A percentile compares a stretch with the other conserved stretches of the same genome.
Evolutionary conservation across 192 early-diverging fungal species (phyloP).

Genomic region (Coemansia sp.): DNA sequence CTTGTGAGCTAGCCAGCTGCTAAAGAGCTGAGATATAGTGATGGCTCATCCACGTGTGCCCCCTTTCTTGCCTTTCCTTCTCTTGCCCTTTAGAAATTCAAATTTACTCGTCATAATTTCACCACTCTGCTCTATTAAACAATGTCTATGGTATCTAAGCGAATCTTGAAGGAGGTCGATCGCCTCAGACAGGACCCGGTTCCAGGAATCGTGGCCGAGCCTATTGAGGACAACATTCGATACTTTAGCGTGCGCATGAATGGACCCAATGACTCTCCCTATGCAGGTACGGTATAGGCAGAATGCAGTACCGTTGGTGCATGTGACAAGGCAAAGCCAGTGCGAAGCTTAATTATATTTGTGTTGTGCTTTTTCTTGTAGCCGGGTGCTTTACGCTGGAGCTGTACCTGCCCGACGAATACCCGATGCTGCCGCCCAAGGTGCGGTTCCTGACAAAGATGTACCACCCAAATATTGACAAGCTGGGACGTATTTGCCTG

Average conservation of each 20-base stretch:
- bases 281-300: slow-evolving; percentile 72
- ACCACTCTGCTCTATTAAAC: neutral
- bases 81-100: neutral
- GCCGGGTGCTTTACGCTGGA: slow-evolving; percentile 94
- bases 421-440: slow-evolving; percentile 98
- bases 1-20: too few relatives aligned
- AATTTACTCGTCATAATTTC: neutral
- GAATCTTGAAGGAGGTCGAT: slow-evolving; percentile 89
- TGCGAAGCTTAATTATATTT: neutral
- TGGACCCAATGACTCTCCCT: slow-evolving; percentile 92
- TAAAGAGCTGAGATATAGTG: too few relatives aligned
- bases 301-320: neutral
- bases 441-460: slow-evolving; percentile 98
- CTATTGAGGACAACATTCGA: slow-evolving; percentile 94
- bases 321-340: neutral
- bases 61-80: neutral
- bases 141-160: slow-evolving; percentile 44
- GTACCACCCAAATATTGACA: slow-evolving; percentile 99
- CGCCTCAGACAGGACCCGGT: slow-evolving; percentile 91
- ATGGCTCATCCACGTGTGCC: neutral
- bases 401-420: slow-evolving; percentile 95
- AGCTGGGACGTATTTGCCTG: slow-evolving; percentile 95
- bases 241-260: slow-evolving; percentile 96
- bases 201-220: slow-evolving; percentile 88
- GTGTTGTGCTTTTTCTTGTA: slow-evolving; percentile 34